A percentile compares a stretch with the other conserved stretches of the same genome.
These are phyloP conservation scores for Micractinium conductrix DNA, from an alignment of 139 green algal species.

Conservation along the genomic window DNA sequence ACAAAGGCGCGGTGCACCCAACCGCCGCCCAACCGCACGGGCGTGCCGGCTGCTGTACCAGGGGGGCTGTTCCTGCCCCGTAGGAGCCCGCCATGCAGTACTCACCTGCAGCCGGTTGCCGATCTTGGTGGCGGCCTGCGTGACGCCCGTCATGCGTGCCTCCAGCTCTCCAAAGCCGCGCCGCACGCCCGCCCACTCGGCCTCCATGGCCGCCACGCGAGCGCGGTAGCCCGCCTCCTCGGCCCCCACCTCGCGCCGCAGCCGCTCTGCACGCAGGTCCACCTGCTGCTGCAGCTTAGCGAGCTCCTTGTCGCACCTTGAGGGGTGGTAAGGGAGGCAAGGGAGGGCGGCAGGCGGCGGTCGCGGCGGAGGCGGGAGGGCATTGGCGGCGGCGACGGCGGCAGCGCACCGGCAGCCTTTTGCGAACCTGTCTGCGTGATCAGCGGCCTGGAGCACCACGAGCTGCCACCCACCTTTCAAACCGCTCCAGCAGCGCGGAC, in stretches of 20 bases:
- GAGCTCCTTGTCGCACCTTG: slow-evolving; percentile 51
- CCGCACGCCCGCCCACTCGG: slow-evolving; percentile 40
- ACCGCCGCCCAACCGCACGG: neutral
- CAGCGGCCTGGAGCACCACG: neutral
- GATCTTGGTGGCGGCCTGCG: slow-evolving; percentile 58
- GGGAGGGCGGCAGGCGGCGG: neutral
- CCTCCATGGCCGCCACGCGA: slow-evolving; percentile 49
- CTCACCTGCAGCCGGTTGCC: slow-evolving; percentile 60
- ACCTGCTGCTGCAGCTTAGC: slow-evolving; percentile 35
- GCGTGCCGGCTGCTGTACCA: no score
- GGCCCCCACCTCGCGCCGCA: slow-evolving; percentile 28
- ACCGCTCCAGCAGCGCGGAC: slow-evolving; percentile 27
- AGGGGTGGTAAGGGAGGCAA: neutral
- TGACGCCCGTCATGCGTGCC: slow-evolving; percentile 43
- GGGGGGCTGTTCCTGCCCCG: no score
- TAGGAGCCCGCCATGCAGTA: no score
- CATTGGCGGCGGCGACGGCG: no score
- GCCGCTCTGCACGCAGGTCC: slow-evolving; percentile 37
- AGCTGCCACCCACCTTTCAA: neutral
- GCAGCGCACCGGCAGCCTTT: neutral
- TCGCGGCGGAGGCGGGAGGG: neutral
- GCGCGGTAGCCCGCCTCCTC: slow-evolving; percentile 48
- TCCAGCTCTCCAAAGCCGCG: slow-evolving; percentile 57
- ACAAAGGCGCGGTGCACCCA: neutral
- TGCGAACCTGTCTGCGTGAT: neutral